Base-by-base conservation (phyloP, 371 early-diverging fungal genomes). In the Syncephalastrum sp. region DNA sequence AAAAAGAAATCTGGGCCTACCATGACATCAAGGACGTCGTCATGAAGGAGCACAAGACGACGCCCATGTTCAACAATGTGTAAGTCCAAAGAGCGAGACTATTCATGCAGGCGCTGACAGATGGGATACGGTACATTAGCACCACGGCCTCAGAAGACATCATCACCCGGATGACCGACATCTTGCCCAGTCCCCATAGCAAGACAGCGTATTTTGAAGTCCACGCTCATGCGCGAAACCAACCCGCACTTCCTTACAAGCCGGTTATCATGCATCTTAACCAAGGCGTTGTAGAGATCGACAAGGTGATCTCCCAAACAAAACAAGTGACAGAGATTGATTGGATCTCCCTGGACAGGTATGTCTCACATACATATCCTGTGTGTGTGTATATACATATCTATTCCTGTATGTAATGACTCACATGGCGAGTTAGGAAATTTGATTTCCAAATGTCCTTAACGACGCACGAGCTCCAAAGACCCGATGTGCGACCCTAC, bases 261-360 rank as follows among this genome's bases (percentile, higher is more conserved):
- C 54, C 60, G 0, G 68, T 72, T 0, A 57, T 63, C 3, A 41
- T 82, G 46, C 59, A 62, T 23, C 64, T 82, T 60, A 75, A 79
- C 25, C 59, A 65, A 23, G 66, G 63, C 6, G 48, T 51, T 4
- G 65, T 77, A 12, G 64, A 67, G 14, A 48, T 77, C 2, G 25
- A 57, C 16, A 82, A 82, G 29, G 78, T 79, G 2, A 64, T 67
- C 0, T 24, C 66, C 0, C 25, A 50, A 2, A 60, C 67, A 24
- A 54, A 69, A 7, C 57, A 42, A 4, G 38, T 74, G 2, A 63
- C 70, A 1, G 74, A 77, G 15, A 54, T 79, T 0, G 61, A 77
- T 41, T 79, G 79, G 77, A 61, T 70, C 0, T 68, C 67, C 0
- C 50, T 79, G 13, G 82, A 79, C 33, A 59, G 74, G 79, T 79